phyloP scores from a whole-genome alignment of 306 rosid genomes.

The Corylus americana region DNA sequence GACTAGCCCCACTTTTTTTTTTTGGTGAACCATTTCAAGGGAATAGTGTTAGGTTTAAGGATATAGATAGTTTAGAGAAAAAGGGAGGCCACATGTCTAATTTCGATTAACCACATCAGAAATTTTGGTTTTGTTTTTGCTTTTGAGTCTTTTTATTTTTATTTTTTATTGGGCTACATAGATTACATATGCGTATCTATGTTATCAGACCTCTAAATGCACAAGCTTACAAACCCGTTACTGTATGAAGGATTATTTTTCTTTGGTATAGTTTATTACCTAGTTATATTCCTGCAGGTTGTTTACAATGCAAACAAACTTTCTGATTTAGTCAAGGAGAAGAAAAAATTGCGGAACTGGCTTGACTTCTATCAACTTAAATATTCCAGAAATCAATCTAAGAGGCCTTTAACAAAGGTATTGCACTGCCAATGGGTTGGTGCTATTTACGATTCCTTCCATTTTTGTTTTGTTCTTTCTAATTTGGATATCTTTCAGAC shows the following conservation, averaged over 20 bases:
- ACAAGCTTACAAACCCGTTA: not conserved
- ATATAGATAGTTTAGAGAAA: no score
- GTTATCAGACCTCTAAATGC: not conserved
- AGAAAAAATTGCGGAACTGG: slow-evolving; percentile 82
- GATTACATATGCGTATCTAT: not conserved
- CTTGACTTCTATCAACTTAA: slow-evolving; percentile 83
- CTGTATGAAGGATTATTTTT: not conserved
- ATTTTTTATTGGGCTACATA: not conserved
- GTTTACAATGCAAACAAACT: slow-evolving; percentile 83
- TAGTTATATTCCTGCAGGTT: slow-evolving; percentile 52
- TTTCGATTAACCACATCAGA: not conserved
- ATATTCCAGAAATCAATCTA: slow-evolving; percentile 66
- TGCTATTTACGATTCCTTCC: slow-evolving; percentile 10
- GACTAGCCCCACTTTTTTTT: not conserved
- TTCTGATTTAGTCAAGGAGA: slow-evolving; percentile 69
- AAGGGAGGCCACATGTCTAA: not conserved
- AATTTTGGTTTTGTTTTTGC: not conserved
- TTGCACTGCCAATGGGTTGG: slow-evolving; percentile 20
- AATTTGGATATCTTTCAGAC: slow-evolving; percentile 1
- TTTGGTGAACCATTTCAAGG: not conserved
- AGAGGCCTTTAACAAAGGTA: slow-evolving; percentile 76
- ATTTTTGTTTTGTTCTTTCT: not conserved
- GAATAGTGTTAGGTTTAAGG: no score
- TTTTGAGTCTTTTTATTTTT: no score
- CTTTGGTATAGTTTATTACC: slow-evolving; percentile 18